These are phyloP conservation scores for Pyricularia sp. DNA, from an alignment of 2,329 filamentous ascomycete species.

Conservation along the genomic window DNA sequence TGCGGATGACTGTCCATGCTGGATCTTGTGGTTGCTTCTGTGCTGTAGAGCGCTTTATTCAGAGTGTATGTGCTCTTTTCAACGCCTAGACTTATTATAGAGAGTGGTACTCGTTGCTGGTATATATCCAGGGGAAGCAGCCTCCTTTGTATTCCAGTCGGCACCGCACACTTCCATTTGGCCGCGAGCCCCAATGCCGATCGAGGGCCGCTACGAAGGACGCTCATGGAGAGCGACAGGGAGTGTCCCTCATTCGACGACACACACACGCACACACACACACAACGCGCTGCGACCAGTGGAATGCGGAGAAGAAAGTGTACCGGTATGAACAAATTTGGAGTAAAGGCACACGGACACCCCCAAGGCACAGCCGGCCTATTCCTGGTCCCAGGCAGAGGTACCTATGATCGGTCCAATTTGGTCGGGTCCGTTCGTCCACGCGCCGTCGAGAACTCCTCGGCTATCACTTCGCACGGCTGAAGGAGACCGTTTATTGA, in stretches of 20 bases:
- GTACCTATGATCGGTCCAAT: not conserved
- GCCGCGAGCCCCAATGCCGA: not conserved
- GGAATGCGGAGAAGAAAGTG: not conserved
- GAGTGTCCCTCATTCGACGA: not conserved
- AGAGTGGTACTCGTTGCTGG: not conserved
- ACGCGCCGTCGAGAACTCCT: not conserved
- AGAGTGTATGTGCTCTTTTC: not conserved
- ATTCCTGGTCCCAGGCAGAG: not conserved
- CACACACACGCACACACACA: no score
- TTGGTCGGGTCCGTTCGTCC: not conserved
- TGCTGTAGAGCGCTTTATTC: not conserved
- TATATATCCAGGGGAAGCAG: not conserved
- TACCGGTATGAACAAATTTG: not conserved
- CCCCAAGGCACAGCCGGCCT: not conserved
- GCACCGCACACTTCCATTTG: slow-evolving; percentile 5
- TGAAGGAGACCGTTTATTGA: not conserved
- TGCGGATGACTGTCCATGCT: slow-evolving; percentile 30
- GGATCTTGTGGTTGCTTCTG: not conserved
- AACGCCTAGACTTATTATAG: not conserved
- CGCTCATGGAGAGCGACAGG: not conserved
- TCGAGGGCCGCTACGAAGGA: not conserved
- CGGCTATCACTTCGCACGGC: not conserved
- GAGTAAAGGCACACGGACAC: not conserved
- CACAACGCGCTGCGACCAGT: not conserved
- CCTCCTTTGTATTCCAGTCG: slow-evolving; percentile 6